These are phyloP conservation scores for Dactylis glomerata DNA, from an alignment of 176 grass and related monocot species.

Conservation along the genomic window DNA sequence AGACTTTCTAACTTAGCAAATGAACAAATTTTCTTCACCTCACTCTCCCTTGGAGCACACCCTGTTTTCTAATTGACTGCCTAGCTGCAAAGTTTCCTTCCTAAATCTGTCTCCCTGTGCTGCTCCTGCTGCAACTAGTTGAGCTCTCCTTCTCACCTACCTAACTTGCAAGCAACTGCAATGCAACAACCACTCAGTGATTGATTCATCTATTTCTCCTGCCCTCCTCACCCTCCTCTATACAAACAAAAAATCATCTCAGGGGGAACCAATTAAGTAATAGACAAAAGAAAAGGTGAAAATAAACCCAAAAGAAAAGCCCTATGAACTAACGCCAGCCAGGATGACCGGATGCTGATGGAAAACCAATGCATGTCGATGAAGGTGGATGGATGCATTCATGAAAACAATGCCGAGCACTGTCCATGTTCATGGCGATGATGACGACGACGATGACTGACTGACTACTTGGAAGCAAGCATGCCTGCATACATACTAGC, in stretches of 20 bases:
- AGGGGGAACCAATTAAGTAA: conserved; percentile 83
- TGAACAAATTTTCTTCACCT: conserved; percentile 34
- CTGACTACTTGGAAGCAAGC: conserved; percentile 42
- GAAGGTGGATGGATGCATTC: conserved; percentile 1
- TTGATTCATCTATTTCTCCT: conserved; percentile 67
- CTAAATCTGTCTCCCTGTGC: conserved; percentile 70
- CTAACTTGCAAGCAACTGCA: conserved; percentile 67
- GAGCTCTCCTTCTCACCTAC: conserved; percentile 61
- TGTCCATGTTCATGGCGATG: conserved; percentile 38
- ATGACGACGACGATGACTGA: conserved; percentile 43
- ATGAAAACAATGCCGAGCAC: conserved; percentile 2
- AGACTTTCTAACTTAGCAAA: conserved; percentile 53
- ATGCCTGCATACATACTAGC: conserved; percentile 69
- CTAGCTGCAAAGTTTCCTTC: conserved; percentile 61
- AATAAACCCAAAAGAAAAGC: conserved; percentile 44
- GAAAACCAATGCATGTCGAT: conserved; percentile 47
- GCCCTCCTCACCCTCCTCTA: conserved; percentile 63
- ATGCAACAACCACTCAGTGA: conserved; percentile 57
- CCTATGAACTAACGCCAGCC: conserved; percentile 46
- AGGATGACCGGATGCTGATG: conserved; percentile 34
- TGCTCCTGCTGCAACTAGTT: conserved; percentile 42
- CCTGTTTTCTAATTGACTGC: conserved; percentile 44
- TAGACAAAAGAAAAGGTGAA: conserved; percentile 58
- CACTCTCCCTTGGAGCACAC: conserved; percentile 35
- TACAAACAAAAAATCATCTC: conserved; percentile 77